Conservation (phyloP, 78 protist species). For the Dictyostelium firmibasis region DNA sequence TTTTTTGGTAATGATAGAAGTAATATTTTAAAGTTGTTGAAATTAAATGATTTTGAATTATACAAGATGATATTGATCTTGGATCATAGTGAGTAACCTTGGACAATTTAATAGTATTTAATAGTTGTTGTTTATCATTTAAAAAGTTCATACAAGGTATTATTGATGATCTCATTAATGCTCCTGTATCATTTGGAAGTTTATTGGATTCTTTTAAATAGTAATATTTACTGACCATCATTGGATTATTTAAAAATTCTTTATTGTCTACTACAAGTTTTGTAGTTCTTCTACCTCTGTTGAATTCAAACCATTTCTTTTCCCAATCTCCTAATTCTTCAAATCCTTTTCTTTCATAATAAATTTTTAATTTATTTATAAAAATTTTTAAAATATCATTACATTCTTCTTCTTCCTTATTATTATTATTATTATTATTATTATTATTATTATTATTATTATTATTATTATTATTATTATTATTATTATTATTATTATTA, state of each 20-base stretch:
- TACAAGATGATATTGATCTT: background rate
- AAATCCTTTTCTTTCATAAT: slow-evolving; percentile 60
- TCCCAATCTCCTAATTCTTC: slow-evolving; percentile 58
- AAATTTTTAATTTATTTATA: background rate
- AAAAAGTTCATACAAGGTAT: slow-evolving; percentile 34
- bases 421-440: too few relatives aligned
- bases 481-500: background rate
- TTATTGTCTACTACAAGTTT: background rate
- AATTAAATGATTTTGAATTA: background rate
- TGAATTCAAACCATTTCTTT: background rate
- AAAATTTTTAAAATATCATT: background rate
- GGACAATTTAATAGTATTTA: slow-evolving; percentile 10
- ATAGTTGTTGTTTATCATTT: background rate
- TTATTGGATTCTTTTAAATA: slow-evolving; percentile 7
- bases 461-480: too few relatives aligned
- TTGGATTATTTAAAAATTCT: slow-evolving; percentile 27
- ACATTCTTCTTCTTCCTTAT: background rate
- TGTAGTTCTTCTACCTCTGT: slow-evolving; percentile 25
- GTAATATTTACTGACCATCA: background rate
- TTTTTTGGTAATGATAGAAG: background rate
- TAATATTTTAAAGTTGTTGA: background rate
- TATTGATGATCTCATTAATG: slow-evolving; percentile 78
- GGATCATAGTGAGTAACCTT: slow-evolving; percentile 45
- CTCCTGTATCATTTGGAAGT: slow-evolving; percentile 75
- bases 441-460: background rate